These are phyloP conservation scores for Spizellomyces punctatus DNA, from an alignment of 192 early-diverging fungal species.

Conservation along the genomic window DNA sequence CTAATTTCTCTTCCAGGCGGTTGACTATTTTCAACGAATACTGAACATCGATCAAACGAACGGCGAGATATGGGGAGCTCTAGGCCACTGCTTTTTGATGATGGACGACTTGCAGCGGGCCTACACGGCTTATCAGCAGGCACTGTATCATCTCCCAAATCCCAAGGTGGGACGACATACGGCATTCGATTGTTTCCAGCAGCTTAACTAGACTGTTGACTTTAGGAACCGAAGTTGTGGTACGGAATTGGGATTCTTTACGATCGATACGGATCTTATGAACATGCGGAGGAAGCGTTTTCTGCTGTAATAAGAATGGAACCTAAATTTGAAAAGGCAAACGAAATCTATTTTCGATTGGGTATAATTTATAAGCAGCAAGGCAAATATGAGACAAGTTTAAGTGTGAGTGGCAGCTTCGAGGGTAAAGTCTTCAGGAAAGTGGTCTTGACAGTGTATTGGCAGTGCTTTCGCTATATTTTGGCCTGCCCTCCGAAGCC, in stretches of 20 bases:
- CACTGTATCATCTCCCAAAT: conserved; percentile 87
- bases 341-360: conserved; percentile 96
- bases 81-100: conserved; percentile 96
- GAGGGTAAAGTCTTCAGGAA: not conserved
- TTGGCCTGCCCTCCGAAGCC: conserved; percentile 86
- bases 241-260: conserved; percentile 98
- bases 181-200: not conserved
- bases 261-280: conserved; percentile 94
- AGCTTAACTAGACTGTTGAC: conserved; percentile 13
- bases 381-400: conserved; percentile 71
- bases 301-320: conserved; percentile 93
- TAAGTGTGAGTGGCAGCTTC: conserved; percentile 54
- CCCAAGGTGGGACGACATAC: conserved; percentile 64
- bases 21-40: conserved; percentile 91
- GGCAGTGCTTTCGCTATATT: conserved; percentile 89
- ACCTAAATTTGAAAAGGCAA: conserved; percentile 94
- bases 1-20: conserved; percentile 57
- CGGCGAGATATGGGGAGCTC: conserved; percentile 94
- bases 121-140: conserved; percentile 95
- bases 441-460: not conserved
- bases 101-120: conserved; percentile 93
- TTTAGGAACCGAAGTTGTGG: conserved; percentile 95
- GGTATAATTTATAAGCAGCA: conserved; percentile 98
- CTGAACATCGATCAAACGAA: conserved; percentile 78
- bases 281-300: conserved; percentile 97